Conservation (phyloP, 1,139 yeast genomes). For the Taphrina confusa region DNA sequence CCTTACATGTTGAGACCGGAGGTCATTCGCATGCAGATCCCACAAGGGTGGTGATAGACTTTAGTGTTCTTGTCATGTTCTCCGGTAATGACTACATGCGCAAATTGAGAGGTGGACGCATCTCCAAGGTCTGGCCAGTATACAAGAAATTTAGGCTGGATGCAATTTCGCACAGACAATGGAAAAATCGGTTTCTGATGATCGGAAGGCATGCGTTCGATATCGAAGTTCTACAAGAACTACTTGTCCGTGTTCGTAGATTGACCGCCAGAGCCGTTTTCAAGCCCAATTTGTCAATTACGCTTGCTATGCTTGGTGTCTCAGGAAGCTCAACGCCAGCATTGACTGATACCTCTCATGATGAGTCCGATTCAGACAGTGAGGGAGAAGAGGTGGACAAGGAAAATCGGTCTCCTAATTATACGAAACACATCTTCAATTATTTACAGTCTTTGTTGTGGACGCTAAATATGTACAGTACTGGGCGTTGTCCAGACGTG, state of each 20-base stretch:
- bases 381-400: neutral
- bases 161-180: neutral
- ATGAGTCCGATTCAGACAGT: neutral
- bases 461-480: constrained; percentile 17
- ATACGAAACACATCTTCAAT: constrained; percentile 11
- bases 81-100: constrained; percentile 26
- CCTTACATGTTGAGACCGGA: neutral
- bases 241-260: constrained; percentile 16
- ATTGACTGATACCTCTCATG: neutral
- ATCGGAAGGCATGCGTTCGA: neutral
- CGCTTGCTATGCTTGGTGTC: constrained; percentile 5
- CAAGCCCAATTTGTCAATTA: constrained; percentile 4
- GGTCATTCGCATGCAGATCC: neutral
- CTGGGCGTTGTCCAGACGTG: constrained; percentile 23
- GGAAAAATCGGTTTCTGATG: constrained; percentile 5
- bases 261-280: constrained; percentile 1
- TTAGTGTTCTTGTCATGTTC: constrained; percentile 13
- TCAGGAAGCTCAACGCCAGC: neutral
- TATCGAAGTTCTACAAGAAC: constrained; percentile 17
- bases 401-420: constrained; percentile 3
- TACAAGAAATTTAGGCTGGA: constrained; percentile 15
- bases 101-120: constrained; percentile 19
- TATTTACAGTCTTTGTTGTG: constrained; percentile 20
- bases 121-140: constrained; percentile 28
- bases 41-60: constrained; percentile 11